phyloP scores from a whole-genome alignment of 2,329 filamentous ascomycete genomes.

The Xylariaceae sp. region DNA sequence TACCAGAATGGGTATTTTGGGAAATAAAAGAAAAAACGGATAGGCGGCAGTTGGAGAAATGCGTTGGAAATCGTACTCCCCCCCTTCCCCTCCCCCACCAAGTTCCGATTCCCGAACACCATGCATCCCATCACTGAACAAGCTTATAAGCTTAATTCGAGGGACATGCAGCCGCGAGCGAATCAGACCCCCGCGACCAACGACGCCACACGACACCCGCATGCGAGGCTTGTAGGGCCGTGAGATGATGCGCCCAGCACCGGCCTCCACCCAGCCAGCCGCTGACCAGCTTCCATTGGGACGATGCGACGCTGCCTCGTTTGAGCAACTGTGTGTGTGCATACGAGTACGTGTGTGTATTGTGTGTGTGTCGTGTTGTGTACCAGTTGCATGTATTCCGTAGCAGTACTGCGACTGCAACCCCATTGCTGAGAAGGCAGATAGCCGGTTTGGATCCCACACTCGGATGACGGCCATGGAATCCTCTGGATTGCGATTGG shows the following conservation, averaged over 20 bases:
- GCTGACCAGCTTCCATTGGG: slow-evolving; percentile 2
- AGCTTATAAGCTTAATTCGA: slow-evolving; percentile 23
- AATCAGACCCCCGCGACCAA: slow-evolving; percentile 8
- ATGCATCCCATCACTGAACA: slow-evolving; percentile 17
- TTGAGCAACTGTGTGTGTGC: slow-evolving; percentile 1
- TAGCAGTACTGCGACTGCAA: not conserved
- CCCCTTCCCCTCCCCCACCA: not conserved
- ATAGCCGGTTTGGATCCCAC: not conserved
- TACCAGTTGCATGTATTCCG: slow-evolving; percentile 1
- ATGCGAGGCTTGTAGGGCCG: slow-evolving; percentile 17
- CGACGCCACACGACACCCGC: slow-evolving; percentile 16
- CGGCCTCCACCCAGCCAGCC: slow-evolving; percentile 3
- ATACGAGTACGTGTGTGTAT: not conserved
- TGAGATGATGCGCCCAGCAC: slow-evolving; percentile 1
- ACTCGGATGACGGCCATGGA: slow-evolving; percentile 1
- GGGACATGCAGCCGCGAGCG: slow-evolving; percentile 14
- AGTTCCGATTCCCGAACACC: slow-evolving; percentile 18
- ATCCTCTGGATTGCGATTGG: not conserved
- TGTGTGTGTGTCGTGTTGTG: too few species aligned
- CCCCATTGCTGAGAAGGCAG: not conserved
- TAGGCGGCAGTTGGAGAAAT: slow-evolving; percentile 9
- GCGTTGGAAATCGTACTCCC: not conserved
- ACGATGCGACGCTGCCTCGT: not conserved
- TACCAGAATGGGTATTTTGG: slow-evolving; percentile 11
- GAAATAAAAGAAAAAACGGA: slow-evolving; percentile 1